Base-by-base conservation (phyloP, 768 basidiomycete species). In the Lyophyllum shimeji region DNA sequence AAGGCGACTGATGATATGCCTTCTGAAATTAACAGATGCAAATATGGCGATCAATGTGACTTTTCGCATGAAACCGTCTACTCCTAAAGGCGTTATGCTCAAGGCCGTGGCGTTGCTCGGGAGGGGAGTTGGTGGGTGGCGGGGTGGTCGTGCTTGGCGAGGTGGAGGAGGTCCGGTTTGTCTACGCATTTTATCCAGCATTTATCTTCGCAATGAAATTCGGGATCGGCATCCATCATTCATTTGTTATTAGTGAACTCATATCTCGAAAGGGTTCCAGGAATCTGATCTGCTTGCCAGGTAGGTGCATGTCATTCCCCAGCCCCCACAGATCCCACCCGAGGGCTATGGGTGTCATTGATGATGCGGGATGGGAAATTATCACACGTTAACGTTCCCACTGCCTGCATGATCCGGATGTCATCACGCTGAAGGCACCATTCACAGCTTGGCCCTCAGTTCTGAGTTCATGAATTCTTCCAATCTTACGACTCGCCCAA, bases 11-110 rank as follows among this genome's bases (percentile, higher is more conserved):
- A 76, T 75, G 63, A 67, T n/a, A n/a, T 63, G 58, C 63, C 71
- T 67, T 78, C 74, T 72, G 74, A 74, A 71, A 77, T 77, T 74
- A 75, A 78, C 82, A 93, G 90, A 83, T 93, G 90, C 83, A 85
- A 83, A 80, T 92, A 85, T 67, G 90, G 90, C 56, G 90, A 93
- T 76, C 86, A 86, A 71, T 93, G 90, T 77, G 89, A 90, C 74
- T 93, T 87, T 73, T 80, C 84, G 64, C 90, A 93, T 68, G 90
- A 83, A 60, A 64, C 60, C 27, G 23, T 7, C 58, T 66, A 68
- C 59, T 72, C 70, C 60, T 69, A 57, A 67, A 37, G 53, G 58
- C 47, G 50, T 57, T 61, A 61, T 47, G 29, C 5, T 29, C 9
- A 37, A 37, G 45, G 24, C 3, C 39, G 57, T 50, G 52, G 17